Evolutionary conservation across 192 early-diverging fungal species (phyloP).

Genomic region (Coemansia asiatica): DNA sequence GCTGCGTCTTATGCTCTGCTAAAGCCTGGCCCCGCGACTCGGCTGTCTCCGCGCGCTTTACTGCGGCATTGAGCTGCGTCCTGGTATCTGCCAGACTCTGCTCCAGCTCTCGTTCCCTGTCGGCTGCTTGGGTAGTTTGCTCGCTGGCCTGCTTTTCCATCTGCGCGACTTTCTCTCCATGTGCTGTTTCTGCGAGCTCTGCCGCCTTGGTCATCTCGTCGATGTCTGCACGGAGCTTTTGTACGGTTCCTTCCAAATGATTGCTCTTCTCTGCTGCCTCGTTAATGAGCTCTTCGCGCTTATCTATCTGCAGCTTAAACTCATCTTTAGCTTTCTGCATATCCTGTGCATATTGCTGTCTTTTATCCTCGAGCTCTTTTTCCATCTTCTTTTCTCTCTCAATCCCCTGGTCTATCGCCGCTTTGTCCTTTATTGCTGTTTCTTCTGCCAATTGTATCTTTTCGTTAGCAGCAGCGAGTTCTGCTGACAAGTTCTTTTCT

Average conservation of each 20-base stretch:
- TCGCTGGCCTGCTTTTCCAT: neutral
- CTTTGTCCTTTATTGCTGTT: neutral
- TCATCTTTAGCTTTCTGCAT: neutral
- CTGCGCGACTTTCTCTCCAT: neutral
- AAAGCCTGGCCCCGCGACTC: constrained; percentile 7
- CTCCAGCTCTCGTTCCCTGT: neutral
- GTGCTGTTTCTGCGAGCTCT: no score
- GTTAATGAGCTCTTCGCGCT: constrained; percentile 6
- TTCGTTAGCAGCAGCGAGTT: constrained; percentile 5
- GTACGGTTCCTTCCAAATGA: neutral
- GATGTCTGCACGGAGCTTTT: constrained; percentile 1
- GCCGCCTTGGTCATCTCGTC: neutral
- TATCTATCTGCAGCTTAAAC: constrained; percentile 6
- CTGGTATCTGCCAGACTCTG: neutral
- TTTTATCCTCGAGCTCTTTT: neutral
- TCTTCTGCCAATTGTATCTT: neutral
- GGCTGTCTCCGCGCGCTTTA: constrained; percentile 9
- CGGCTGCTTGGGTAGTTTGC: neutral
- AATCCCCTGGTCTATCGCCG: neutral
- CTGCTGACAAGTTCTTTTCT: constrained; percentile 11
- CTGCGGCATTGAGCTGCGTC: constrained; percentile 1
- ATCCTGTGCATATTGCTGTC: neutral
- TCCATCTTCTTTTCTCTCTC: constrained; percentile 1
- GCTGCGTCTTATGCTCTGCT: neutral
- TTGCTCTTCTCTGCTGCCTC: neutral